Percentiles rank a stretch among this genome's conserved stretches.
Conservation (phyloP, 345 rosid genomes). For the Clarkia xantiana region DNA sequence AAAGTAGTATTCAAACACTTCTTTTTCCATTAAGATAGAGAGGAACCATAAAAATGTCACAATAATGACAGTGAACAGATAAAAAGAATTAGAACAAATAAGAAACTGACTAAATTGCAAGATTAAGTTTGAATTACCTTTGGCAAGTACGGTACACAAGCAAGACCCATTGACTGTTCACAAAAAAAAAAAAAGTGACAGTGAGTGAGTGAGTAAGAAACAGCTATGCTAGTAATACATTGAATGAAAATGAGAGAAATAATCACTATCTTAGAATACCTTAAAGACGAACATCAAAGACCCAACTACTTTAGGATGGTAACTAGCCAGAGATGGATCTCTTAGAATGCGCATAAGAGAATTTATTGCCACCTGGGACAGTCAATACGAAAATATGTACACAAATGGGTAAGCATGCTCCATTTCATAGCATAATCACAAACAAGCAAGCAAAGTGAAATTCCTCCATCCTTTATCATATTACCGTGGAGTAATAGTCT, state of each 20-base stretch:
- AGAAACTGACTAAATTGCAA: background rate
- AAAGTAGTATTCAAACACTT: background rate
- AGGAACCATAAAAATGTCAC: background rate
- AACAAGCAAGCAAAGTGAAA: background rate
- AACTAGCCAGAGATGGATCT: conserved; percentile 88
- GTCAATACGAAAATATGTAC: background rate
- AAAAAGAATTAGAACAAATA: background rate
- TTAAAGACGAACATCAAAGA: conserved; percentile 95
- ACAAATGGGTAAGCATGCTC: no score
- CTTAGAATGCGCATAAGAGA: conserved; percentile 96
- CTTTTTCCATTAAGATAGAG: background rate
- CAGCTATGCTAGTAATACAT: no score
- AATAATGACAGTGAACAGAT: background rate
- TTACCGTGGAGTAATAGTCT: conserved; percentile 91
- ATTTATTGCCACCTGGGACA: conserved; percentile 80
- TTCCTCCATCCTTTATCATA: conserved; percentile 7
- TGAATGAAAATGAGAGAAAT: background rate
- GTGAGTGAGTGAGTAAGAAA: background rate
- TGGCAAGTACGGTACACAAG: conserved; percentile 89
- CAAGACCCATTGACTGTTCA: conserved; percentile 97
- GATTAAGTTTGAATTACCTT: conserved; percentile 41
- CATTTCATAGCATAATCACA: no score
- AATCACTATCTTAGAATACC: conserved; percentile 24
- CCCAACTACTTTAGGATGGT: conserved; percentile 96
- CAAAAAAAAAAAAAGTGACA: conserved; percentile 16